Conservation (phyloP, 768 basidiomycete species). For the Lentinus brumalis region DNA sequence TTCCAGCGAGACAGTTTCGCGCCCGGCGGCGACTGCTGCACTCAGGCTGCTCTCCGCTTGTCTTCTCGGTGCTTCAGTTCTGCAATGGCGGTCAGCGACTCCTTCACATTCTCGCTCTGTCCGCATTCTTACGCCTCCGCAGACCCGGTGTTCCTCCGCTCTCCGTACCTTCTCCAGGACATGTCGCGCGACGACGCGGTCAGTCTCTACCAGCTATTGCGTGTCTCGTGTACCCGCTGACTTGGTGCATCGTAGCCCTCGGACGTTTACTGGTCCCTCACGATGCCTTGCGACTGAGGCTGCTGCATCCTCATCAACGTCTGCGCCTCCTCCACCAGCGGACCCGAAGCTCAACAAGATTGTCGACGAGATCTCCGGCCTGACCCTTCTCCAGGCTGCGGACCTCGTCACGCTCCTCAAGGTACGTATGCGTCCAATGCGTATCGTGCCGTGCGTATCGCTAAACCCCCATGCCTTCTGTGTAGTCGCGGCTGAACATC, state of each 20-base stretch:
- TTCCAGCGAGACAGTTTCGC: slow-evolving; percentile 19
- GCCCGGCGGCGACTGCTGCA: background rate
- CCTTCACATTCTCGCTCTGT: background rate
- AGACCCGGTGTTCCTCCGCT: slow-evolving; percentile 32
- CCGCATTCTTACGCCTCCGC: background rate
- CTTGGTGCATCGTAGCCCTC: slow-evolving; percentile 16
- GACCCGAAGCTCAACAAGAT: slow-evolving; percentile 78
- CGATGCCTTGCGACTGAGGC: slow-evolving; percentile 62
- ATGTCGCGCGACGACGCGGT: slow-evolving; percentile 26
- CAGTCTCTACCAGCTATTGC: slow-evolving; percentile 8
- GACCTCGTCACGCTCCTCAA: slow-evolving; percentile 93
- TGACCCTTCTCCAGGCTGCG: slow-evolving; percentile 92
- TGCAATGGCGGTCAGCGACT: slow-evolving; percentile 29
- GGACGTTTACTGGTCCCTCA: slow-evolving; percentile 32
- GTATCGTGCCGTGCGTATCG: background rate
- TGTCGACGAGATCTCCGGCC: slow-evolving; percentile 88
- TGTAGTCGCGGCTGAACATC: slow-evolving; percentile 88
- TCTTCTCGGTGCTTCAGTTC: background rate
- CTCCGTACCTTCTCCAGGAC: slow-evolving; percentile 28
- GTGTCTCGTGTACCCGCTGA: background rate
- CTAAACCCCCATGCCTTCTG: background rate
- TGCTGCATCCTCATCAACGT: slow-evolving; percentile 42
- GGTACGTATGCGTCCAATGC: slow-evolving; percentile 43
- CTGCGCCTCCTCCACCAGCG: slow-evolving; percentile 42
- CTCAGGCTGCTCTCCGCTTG: background rate